Conservation (phyloP, 2,329 filamentous ascomycete species). For the Colletotrichum sansevieriae region DNA sequence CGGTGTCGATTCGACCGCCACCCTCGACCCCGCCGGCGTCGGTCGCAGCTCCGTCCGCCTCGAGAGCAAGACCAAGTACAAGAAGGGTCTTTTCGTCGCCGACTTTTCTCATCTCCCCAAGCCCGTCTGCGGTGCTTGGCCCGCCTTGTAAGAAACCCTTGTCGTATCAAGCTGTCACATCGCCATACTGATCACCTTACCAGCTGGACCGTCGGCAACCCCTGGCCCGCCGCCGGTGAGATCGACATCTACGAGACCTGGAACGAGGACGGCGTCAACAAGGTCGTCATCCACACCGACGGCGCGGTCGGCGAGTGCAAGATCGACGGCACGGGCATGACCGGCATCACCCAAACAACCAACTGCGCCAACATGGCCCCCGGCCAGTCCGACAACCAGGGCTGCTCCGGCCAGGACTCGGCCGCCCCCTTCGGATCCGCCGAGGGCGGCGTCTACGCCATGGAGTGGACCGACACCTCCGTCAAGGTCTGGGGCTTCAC, state of each 20-base stretch:
- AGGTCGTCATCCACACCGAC: slow-evolving; percentile 70
- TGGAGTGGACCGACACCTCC: slow-evolving; percentile 70
- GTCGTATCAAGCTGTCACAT: not conserved
- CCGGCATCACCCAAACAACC: slow-evolving; percentile 48
- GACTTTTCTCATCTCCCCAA: slow-evolving; percentile 78
- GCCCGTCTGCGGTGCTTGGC: slow-evolving; percentile 77
- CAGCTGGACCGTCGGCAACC: slow-evolving; percentile 62
- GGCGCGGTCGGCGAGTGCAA: slow-evolving; percentile 51
- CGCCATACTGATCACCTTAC: not conserved
- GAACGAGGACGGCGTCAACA: slow-evolving; percentile 67
- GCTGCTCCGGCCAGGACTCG: slow-evolving; percentile 57
- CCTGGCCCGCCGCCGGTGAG: slow-evolving; percentile 72
- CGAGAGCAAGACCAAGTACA: slow-evolving; percentile 72
- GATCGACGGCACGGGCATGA: slow-evolving; percentile 49
- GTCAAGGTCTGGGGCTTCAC: slow-evolving; percentile 78
- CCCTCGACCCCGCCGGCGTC: slow-evolving; percentile 44
- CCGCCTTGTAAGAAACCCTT: slow-evolving; percentile 67
- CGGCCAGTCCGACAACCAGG: slow-evolving; percentile 53
- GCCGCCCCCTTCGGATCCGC: slow-evolving; percentile 54
- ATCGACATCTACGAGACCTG: slow-evolving; percentile 78
- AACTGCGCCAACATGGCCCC: slow-evolving; percentile 57
- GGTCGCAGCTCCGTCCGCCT: slow-evolving; percentile 73
- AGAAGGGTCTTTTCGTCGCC: slow-evolving; percentile 75
- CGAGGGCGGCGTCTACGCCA: slow-evolving; percentile 61
- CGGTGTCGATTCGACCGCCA: slow-evolving; percentile 52